These are phyloP conservation scores for Solanum chmielewskii DNA, from an alignment of 257 asterid species.

Conservation along the genomic window DNA sequence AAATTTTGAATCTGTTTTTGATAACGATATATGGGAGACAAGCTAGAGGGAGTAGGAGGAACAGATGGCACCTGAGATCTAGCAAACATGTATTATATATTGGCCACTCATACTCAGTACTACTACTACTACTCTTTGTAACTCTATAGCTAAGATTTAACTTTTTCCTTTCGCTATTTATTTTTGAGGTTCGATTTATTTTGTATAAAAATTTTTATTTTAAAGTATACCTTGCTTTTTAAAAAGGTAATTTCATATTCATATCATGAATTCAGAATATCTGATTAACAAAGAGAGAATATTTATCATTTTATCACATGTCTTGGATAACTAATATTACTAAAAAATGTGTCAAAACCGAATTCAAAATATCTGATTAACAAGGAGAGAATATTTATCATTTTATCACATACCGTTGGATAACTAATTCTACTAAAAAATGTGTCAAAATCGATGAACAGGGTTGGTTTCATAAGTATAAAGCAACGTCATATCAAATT, in stretches of 20 bases:
- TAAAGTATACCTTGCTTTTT: fast-evolving
- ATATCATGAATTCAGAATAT: neutral
- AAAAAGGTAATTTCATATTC: neutral
- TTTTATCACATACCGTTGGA: neutral
- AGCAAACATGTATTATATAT: neutral
- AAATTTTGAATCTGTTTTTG: neutral
- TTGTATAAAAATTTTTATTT: fast-evolving
- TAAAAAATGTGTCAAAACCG: too few relatives aligned
- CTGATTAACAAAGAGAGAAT: neutral
- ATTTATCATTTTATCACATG: neutral
- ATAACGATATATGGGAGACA: neutral
- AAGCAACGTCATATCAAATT: neutral
- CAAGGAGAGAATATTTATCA: neutral
- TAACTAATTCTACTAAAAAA: too few relatives aligned
- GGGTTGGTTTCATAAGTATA: neutral
- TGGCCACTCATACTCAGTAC: neutral
- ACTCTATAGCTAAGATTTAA: neutral
- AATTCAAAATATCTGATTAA: too few relatives aligned
- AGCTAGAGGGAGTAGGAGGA: neutral
- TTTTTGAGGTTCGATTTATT: neutral
- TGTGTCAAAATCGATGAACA: neutral
- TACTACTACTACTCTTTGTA: neutral
- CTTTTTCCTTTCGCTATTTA: neutral
- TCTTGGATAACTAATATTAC: neutral
- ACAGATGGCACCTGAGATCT: neutral